A percentile compares a stretch with the other conserved stretches of the same genome.
These are phyloP conservation scores for Beauveria sp. DNA, from an alignment of 2,329 filamentous ascomycete species.

Conservation along the genomic window DNA sequence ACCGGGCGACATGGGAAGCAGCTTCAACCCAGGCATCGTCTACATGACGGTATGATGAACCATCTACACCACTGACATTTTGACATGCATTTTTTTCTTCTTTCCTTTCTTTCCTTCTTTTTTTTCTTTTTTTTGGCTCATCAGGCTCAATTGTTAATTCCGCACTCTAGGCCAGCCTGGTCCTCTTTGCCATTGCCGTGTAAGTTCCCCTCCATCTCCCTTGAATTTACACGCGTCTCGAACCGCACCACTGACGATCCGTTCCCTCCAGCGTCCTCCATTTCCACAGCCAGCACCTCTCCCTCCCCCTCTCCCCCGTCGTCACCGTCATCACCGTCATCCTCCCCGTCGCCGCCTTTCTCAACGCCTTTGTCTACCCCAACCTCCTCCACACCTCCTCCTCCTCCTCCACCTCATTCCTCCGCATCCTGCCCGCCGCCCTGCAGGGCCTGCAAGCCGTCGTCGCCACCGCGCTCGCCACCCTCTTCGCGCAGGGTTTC, in stretches of 20 bases:
- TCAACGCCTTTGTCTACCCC: slow-evolving; percentile 30
- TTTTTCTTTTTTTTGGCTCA: neutral
- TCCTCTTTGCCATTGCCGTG: slow-evolving; percentile 10
- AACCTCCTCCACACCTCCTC: slow-evolving; percentile 20
- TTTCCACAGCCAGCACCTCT: slow-evolving; percentile 29
- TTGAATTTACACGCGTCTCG: neutral
- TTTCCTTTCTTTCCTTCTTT: neutral
- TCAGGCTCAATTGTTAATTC: neutral
- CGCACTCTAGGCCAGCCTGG: slow-evolving; percentile 2
- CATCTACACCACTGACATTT: neutral
- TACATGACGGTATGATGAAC: slow-evolving; percentile 8
- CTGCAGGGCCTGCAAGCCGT: slow-evolving; percentile 36
- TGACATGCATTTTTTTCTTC: neutral
- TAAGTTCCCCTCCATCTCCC: neutral
- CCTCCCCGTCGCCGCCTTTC: slow-evolving; percentile 31
- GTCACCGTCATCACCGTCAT: slow-evolving; percentile 31
- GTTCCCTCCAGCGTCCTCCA: slow-evolving; percentile 29
- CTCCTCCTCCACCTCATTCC: slow-evolving; percentile 8
- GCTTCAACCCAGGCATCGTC: slow-evolving; percentile 9
- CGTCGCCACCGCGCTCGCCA: slow-evolving; percentile 35
- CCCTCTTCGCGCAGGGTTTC: slow-evolving; percentile 31
- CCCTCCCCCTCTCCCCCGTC: slow-evolving; percentile 30
- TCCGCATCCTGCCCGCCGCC: slow-evolving; percentile 23
- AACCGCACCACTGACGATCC: neutral
- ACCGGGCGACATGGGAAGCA: neutral